Base-by-base conservation (phyloP, 106 monocot genomes). In the Phalaenopsis equestris region DNA sequence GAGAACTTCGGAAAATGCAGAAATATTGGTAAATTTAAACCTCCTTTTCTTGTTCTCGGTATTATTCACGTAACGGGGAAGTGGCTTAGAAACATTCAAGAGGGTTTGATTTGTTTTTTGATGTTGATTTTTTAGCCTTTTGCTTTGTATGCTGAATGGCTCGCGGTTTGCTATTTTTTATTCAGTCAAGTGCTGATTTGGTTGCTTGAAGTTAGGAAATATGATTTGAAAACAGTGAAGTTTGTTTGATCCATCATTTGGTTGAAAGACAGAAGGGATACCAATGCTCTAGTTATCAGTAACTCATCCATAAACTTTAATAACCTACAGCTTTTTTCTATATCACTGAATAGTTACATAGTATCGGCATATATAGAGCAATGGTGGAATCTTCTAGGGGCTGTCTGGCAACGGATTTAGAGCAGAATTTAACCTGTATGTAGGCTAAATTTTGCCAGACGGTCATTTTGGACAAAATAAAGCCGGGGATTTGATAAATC, bases 1-100 rank as follows among this genome's bases (percentile, higher is more conserved):
- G 78, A 78, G n/a, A 92, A 80, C 49, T 98, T 98, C 24, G 94
- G 92, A 15, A 94, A 91, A 55, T 92, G 86, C 85, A 89, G 75
- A 77, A 86, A 88, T 49, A 92, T 98, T 43, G 94, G 98, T 98
- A 70, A 78, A 49, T 42, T 72, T 78, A 1, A 1, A 72, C 10
- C 10, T 23, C 64, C 64, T 64, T 64, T 6, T 52, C 21, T 23
- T 64, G 23, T 52, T 64, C 8, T 61, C 17, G n/a, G 58, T 61
- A 19, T 19, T 61, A 61, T 61, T 64, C 23, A 64, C 24, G 23
- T 23, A 64, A 24, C 24, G 64, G 64, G 24, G 24, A 64, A 2
- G n/a, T 6, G 64, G 64, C 14, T 64, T 64, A 52, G 12, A 52
- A 12, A 14, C 24, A 64, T 10, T 64, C 7, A 24, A 64, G 64